Evolutionary conservation across 345 rosid genomes (phyloP), one percentile per base, ranked within the genome.

Genomic region (Citrus cavaleriei): DNA sequence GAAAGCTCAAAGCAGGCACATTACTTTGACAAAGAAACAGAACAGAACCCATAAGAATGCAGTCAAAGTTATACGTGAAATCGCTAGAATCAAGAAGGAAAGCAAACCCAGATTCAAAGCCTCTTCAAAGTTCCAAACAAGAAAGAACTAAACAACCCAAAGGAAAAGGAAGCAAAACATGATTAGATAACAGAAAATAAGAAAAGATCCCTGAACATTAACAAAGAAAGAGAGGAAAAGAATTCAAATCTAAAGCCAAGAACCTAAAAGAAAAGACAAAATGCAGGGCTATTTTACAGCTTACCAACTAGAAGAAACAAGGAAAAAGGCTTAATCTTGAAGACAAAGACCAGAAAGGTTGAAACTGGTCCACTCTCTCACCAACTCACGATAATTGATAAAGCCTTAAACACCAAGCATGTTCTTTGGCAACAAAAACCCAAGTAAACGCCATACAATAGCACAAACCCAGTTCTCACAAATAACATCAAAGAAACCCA

Each of bases 321-420:
- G 60, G 81, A 69, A 70, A 84, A 84, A 87, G 77, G 79, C 88
- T 84, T 90, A 75, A 77, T 76, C 28, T 75, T 78, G 86, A 91
- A 87, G 91, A 79, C 68, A 72, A 76, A 76, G 76, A 76, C 63
- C 64, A 70, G 65, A 74, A 76, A 78, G 77, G 76, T 79, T 78
- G 76, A 79, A 86, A 73, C 77, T 82, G 88, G 85, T 87, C 85
- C 86, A 84, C 86, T 83, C 82, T 55, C 86, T 80, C 86, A 89
- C 92, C 90, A 88, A 90, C 86, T 83, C 79, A 80, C 86, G 61
- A 83, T 68, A 78, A 81, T 77, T 51, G 83, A 88, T 89, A 75
- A 77, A 21, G 13, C 83, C 90, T 91, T 82, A 76, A 84, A 78
- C 79, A 78, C 73, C 66, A 37, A 40, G 75, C 67, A 71, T 46